Percentiles rank a stretch among this genome's conserved stretches.
These are phyloP conservation scores for Suillus clintonianus DNA, from an alignment of 768 basidiomycete species.

Conservation along the genomic window DNA sequence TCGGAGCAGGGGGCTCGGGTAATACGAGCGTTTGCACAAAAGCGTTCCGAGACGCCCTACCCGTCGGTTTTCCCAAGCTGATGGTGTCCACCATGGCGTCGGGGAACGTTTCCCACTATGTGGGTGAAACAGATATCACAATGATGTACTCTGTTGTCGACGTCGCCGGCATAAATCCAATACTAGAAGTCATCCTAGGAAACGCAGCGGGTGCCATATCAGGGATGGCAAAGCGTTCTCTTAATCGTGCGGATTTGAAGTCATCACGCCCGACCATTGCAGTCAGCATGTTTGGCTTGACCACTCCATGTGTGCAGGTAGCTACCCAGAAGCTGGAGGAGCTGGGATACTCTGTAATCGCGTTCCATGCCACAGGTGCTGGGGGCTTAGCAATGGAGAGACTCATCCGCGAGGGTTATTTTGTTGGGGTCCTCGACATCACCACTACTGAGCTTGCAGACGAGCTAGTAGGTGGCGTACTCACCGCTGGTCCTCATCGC, in stretches of 20 bases:
- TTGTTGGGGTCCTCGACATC: conserved; percentile 29
- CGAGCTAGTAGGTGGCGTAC: conserved; percentile 30
- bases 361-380: conserved; percentile 29
- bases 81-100: conserved; percentile 34
- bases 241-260: not conserved
- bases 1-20: conserved; percentile 25
- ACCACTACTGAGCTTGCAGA: conserved; percentile 37
- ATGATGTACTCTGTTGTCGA: conserved; percentile 36
- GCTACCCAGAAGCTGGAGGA: conserved; percentile 23
- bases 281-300: conserved; percentile 31
- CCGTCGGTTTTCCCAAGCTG: conserved; percentile 32
- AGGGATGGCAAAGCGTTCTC: conserved; percentile 22
- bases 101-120: conserved; percentile 25
- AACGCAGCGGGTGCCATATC: conserved; percentile 31
- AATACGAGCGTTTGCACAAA: conserved; percentile 25
- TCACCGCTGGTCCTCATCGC: conserved; percentile 27
- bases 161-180: conserved; percentile 27
- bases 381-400: conserved; percentile 33
- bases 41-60: conserved; percentile 22
- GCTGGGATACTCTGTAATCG: conserved; percentile 24
- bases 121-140: conserved; percentile 32
- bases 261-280: conserved; percentile 14
- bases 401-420: conserved; percentile 23
- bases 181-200: conserved; percentile 21
- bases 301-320: conserved; percentile 19